Percentiles rank a stretch among this genome's conserved stretches.
These are phyloP conservation scores for sweet orange (Citrus sinensis) DNA, from an alignment of 345 rosid genomes.

Conservation along the genomic window DNA sequence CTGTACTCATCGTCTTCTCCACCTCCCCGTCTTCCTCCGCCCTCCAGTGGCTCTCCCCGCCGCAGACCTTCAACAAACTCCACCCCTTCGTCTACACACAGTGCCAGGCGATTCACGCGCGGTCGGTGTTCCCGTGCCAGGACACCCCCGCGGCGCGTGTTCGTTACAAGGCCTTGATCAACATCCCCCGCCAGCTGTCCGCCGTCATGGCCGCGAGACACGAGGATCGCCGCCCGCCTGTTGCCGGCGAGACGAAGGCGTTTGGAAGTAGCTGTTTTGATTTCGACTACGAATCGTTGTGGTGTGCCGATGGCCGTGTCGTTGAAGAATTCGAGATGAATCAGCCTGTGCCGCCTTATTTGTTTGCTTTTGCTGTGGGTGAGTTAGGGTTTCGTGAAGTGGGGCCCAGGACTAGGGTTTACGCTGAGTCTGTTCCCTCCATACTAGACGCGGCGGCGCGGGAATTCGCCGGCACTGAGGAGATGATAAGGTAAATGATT, in stretches of 20 bases:
- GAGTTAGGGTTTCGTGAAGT: conserved; percentile 76
- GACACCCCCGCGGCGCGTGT: conserved; percentile 92
- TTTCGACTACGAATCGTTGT: conserved; percentile 31
- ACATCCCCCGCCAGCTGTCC: conserved; percentile 62
- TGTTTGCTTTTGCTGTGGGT: conserved; percentile 91
- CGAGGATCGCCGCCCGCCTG: conserved; percentile 56
- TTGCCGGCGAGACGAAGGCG: conserved; percentile 38
- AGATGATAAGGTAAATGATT: conserved; percentile 48
- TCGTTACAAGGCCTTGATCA: conserved; percentile 55
- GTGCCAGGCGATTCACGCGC: conserved; percentile 88
- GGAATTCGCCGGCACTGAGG: conserved; percentile 91
- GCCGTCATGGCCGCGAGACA: conserved; percentile 90
- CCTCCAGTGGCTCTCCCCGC: conserved; percentile 85
- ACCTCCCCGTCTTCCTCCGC: conserved; percentile 77
- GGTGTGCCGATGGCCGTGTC: conserved; percentile 69
- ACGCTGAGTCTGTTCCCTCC: conserved; percentile 49
- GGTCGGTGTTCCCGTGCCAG: conserved; percentile 90
- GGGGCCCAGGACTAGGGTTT: conserved; percentile 86
- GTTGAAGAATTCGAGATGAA: conserved; percentile 91
- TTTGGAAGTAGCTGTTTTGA: conserved; percentile 10
- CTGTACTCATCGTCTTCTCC: conserved; percentile 45
- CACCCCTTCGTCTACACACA: conserved; percentile 82
- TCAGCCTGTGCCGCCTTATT: conserved; percentile 87
- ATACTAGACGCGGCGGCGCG: conserved; percentile 72
- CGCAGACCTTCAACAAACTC: conserved; percentile 61